phyloP scores from a whole-genome alignment of 1,139 yeast genomes.

The Kodamaea alishanica region DNA sequence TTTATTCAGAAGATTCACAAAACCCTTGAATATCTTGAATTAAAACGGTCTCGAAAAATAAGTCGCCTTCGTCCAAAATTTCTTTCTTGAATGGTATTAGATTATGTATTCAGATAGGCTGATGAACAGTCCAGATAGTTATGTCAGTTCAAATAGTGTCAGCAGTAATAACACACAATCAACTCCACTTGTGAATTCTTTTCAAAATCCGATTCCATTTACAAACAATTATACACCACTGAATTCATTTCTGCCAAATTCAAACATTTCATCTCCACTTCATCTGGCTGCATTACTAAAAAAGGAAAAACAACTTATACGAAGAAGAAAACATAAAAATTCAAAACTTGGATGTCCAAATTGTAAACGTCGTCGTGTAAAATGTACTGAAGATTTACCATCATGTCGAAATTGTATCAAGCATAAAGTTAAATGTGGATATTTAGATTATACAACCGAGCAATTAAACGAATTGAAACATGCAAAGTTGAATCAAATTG shows the following conservation, averaged over 20 bases:
- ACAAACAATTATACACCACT: too few species aligned
- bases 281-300: not conserved
- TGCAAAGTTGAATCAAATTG: constrained; percentile 16
- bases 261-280: not conserved
- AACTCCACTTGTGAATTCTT: not conserved
- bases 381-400: constrained; percentile 43
- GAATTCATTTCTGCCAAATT: not conserved
- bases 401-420: constrained; percentile 41
- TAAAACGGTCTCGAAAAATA: too few species aligned
- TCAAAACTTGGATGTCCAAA: constrained; percentile 38
- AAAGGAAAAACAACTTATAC: constrained; percentile 4
- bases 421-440: constrained; percentile 41
- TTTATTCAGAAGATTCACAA: too few species aligned
- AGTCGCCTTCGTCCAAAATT: too few species aligned
- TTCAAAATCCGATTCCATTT: not conserved
- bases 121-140: constrained; percentile 7
- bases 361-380: constrained; percentile 43
- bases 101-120: constrained; percentile 7
- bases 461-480: constrained; percentile 30
- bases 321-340: constrained; percentile 16
- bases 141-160: not conserved
- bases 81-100: too few species aligned
- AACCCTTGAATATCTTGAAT: too few species aligned
- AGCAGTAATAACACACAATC: not conserved
- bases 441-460: constrained; percentile 33